Conservation (phyloP, 2,329 filamentous ascomycete genomes). For the Hysterium pulicare region DNA sequence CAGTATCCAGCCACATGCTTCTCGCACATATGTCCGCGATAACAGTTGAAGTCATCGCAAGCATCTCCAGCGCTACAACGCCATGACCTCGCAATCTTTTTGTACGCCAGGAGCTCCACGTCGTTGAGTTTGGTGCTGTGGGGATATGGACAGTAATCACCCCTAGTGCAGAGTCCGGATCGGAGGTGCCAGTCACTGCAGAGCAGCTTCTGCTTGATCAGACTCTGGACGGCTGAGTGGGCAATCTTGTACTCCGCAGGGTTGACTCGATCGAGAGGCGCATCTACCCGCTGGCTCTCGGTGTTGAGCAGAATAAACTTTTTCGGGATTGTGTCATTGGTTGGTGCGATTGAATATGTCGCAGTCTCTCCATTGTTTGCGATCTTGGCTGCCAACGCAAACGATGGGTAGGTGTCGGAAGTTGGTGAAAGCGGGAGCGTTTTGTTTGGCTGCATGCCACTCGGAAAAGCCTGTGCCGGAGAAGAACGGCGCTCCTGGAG, state of each 20-base stretch:
- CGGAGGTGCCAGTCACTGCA: constrained; percentile 40
- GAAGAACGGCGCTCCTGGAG: constrained; percentile 30
- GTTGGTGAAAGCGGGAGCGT: constrained; percentile 7
- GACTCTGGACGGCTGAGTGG: constrained; percentile 21
- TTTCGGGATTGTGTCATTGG: constrained; percentile 21
- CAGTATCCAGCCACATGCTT: no score
- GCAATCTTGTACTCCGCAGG: constrained; percentile 23
- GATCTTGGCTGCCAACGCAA: constrained; percentile 35
- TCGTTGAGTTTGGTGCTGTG: constrained; percentile 30
- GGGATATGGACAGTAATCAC: constrained; percentile 31
- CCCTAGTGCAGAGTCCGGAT: constrained; percentile 30
- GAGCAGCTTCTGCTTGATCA: constrained; percentile 28
- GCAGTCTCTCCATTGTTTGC: constrained; percentile 33
- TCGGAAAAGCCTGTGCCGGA: not conserved
- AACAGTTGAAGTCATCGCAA: constrained; percentile 33
- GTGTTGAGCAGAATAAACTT: constrained; percentile 43
- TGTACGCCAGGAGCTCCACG: constrained; percentile 32
- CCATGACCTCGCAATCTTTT: constrained; percentile 32
- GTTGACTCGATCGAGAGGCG: constrained; percentile 31
- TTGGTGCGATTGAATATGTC: constrained; percentile 37
- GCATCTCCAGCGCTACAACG: constrained; percentile 20
- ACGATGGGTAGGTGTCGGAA: constrained; percentile 4
- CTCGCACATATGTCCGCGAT: constrained; percentile 35
- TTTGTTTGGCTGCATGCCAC: not conserved
- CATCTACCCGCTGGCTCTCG: constrained; percentile 42